phyloP scores from a whole-genome alignment of 2,329 filamentous ascomycete species.

The Fusarium sp. region DNA sequence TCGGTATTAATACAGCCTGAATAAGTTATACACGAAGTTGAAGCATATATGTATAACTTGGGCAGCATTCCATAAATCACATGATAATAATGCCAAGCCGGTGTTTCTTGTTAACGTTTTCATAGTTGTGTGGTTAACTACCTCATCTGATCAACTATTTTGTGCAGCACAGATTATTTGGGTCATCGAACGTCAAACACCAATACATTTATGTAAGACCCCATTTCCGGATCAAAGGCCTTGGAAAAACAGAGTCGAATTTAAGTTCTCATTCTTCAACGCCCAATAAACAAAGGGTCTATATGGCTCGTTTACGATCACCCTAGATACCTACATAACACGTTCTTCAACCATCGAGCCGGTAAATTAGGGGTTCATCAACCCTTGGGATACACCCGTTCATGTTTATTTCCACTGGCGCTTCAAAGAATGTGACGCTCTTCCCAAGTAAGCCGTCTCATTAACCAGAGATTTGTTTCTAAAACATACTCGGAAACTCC shows the following conservation, averaged over 20 bases:
- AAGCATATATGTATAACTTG: neutral
- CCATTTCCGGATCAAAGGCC: too few relatives aligned
- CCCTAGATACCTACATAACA: slow-evolving; percentile 20
- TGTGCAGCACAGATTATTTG: too few relatives aligned
- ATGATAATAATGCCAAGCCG: too few relatives aligned
- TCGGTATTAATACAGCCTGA: neutral
- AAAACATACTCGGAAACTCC: slow-evolving; percentile 12
- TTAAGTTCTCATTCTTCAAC: neutral
- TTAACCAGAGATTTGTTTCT: slow-evolving; percentile 33
- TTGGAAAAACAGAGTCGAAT: neutral
- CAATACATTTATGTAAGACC: too few relatives aligned
- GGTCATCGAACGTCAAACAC: too few relatives aligned
- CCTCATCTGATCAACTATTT: too few relatives aligned
- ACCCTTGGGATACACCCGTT: slow-evolving; percentile 3
- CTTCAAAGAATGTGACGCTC: slow-evolving; percentile 34
- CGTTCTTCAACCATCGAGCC: slow-evolving; percentile 10
- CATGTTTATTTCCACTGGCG: slow-evolving; percentile 37
- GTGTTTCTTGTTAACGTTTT: too few relatives aligned
- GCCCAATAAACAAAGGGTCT: slow-evolving; percentile 22
- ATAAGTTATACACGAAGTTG: too few relatives aligned
- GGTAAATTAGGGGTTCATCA: neutral
- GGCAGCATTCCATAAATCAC: neutral
- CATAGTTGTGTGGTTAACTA: too few relatives aligned
- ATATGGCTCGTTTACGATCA: slow-evolving; percentile 19
- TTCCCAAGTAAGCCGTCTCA: slow-evolving; percentile 11